Evolutionary conservation across 257 asterid species (phyloP).

Genomic region (Solanum lycopersicoides): DNA sequence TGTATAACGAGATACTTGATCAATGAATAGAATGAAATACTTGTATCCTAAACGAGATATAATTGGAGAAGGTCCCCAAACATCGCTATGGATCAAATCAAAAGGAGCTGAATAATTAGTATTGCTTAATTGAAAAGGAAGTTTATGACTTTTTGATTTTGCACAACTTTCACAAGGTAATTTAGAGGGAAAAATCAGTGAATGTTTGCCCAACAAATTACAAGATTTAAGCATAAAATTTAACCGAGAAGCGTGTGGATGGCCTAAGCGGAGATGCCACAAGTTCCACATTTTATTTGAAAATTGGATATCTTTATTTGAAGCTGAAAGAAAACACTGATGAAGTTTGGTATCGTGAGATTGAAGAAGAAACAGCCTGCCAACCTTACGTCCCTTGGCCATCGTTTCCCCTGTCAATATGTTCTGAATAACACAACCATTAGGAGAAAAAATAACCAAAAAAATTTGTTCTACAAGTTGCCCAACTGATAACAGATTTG

Average conservation of each 20-base stretch:
- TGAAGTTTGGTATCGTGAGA: neutral
- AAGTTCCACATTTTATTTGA: neutral
- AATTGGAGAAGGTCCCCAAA: too few species aligned
- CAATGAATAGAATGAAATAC: too few species aligned
- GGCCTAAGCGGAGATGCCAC: neutral
- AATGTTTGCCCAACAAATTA: neutral
- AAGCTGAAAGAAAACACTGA: neutral
- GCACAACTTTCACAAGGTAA: too few species aligned
- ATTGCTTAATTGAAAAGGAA: too few species aligned
- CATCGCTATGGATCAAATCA: too few species aligned
- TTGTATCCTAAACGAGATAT: too few species aligned
- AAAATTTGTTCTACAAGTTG: neutral
- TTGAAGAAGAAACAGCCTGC: too few species aligned
- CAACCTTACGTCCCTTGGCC: neutral
- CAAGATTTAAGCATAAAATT: neutral
- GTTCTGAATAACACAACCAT: neutral
- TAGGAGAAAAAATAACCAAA: neutral
- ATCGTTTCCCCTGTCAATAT: neutral
- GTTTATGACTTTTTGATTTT: too few species aligned
- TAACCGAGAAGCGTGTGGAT: neutral
- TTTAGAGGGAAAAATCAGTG: too few species aligned
- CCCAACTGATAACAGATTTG: neutral
- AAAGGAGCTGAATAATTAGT: too few species aligned
- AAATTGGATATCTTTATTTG: neutral
- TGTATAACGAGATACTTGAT: too few species aligned